Conservation (phyloP, 176 grass and related monocot genomes). For the Canna indica region DNA sequence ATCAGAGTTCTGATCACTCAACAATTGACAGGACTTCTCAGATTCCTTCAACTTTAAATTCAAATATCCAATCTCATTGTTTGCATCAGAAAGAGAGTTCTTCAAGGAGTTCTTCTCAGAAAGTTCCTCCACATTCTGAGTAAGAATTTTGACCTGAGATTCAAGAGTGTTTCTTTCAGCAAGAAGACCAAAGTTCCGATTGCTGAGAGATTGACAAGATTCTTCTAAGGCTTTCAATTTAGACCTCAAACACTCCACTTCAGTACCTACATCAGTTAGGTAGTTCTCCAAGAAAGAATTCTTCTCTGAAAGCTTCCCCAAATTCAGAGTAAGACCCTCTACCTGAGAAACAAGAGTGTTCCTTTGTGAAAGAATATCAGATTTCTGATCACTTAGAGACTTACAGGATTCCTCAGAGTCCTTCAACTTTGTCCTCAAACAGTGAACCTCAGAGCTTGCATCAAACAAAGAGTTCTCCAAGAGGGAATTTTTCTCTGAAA, state of each 20-base stretch:
- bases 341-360: slow-evolving; percentile 4
- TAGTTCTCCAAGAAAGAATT: slow-evolving; percentile 60
- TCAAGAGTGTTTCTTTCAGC: not conserved
- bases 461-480: slow-evolving; percentile 43
- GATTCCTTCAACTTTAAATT: slow-evolving; percentile 13
- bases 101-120: slow-evolving; percentile 68
- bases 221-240: not conserved
- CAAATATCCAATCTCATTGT: slow-evolving; percentile 49
- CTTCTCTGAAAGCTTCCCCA: slow-evolving; percentile 66
- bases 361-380: slow-evolving; percentile 25
- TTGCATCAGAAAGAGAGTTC: slow-evolving; percentile 56
- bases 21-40: not conserved
- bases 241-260: not conserved
- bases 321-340: not conserved
- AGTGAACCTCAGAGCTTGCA: slow-evolving; percentile 36
- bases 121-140: slow-evolving; percentile 34
- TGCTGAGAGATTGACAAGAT: not conserved
- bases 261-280: slow-evolving; percentile 31
- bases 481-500: slow-evolving; percentile 48
- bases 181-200: slow-evolving; percentile 3
- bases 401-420: slow-evolving; percentile 22
- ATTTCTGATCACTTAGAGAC: slow-evolving; percentile 24
- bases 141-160: not conserved
- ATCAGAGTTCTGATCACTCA: slow-evolving; percentile 7
- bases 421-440: slow-evolving; percentile 29